phyloP scores from a whole-genome alignment of 2,329 filamentous ascomycete species.

The Diaporthe sp. region DNA sequence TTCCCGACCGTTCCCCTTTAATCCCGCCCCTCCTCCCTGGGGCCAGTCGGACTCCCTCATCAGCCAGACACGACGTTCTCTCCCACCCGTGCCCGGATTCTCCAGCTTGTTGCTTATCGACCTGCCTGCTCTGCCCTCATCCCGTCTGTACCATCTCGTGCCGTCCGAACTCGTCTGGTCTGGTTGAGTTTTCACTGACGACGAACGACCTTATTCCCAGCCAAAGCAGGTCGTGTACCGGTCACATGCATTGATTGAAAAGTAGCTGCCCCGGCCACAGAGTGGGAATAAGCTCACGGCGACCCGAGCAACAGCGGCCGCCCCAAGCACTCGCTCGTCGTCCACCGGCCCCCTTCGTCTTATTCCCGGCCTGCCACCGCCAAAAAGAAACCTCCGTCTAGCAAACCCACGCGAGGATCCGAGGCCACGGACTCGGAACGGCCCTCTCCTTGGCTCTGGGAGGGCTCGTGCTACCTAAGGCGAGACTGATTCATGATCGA shows the following conservation, averaged over 20 bases:
- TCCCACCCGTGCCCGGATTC: slow-evolving; percentile 7
- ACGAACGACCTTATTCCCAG: slow-evolving; percentile 28
- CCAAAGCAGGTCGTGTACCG: slow-evolving; percentile 12
- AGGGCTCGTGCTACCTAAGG: slow-evolving; percentile 38
- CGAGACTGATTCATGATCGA: slow-evolving; percentile 25
- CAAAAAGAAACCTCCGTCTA: slow-evolving; percentile 23
- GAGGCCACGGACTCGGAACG: slow-evolving; percentile 37
- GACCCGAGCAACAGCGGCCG: slow-evolving; percentile 20
- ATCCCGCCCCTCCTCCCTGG: slow-evolving; percentile 22
- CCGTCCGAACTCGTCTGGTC: background rate
- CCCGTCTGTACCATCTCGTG: slow-evolving; percentile 19
- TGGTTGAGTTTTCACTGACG: background rate
- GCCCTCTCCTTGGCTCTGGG: slow-evolving; percentile 20
- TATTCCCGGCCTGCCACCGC: slow-evolving; percentile 38
- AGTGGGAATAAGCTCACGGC: slow-evolving; percentile 27
- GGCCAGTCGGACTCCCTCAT: background rate
- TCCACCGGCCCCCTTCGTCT: slow-evolving; percentile 29
- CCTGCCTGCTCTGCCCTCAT: background rate
- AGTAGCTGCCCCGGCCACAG: background rate
- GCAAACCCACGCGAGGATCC: slow-evolving; percentile 28
- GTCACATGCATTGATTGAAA: slow-evolving; percentile 4
- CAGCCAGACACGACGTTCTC: slow-evolving; percentile 11
- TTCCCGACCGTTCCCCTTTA: slow-evolving; percentile 30
- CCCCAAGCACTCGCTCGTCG: slow-evolving; percentile 12
- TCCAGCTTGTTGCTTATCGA: slow-evolving; percentile 7